phyloP scores from a whole-genome alignment of 2,329 filamentous ascomycete species.

The Sporothrix euskadiensis region DNA sequence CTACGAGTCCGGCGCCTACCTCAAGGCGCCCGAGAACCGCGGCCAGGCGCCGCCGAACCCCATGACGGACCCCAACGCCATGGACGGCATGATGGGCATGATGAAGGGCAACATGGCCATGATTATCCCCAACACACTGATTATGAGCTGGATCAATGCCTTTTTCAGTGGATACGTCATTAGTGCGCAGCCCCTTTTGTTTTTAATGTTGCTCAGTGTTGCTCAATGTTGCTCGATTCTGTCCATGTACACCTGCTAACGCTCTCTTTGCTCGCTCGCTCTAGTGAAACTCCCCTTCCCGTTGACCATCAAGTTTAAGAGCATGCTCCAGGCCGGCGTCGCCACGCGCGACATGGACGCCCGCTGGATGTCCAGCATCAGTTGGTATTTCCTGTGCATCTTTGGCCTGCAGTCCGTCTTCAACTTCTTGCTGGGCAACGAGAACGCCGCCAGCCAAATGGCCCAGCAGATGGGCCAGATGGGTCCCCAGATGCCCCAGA shows the following conservation, averaged over 20 bases:
- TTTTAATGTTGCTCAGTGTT: background rate
- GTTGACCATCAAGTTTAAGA: constrained; percentile 98
- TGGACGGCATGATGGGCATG: constrained; percentile 99
- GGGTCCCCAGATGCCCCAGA: constrained; percentile 47
- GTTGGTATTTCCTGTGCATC: constrained; percentile 97
- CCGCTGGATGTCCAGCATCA: constrained; percentile 96
- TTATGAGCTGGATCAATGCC: constrained; percentile 99
- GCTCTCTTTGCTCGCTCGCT: background rate
- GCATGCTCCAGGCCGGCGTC: constrained; percentile 96
- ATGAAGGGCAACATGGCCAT: constrained; percentile 99
- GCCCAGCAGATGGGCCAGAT: constrained; percentile 85
- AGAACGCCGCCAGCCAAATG: constrained; percentile 92
- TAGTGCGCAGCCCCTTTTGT: constrained; percentile 52
- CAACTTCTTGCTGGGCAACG: constrained; percentile 91
- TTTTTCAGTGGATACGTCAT: constrained; percentile 99
- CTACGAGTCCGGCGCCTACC: constrained; percentile 81
- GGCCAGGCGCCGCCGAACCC: constrained; percentile 90
- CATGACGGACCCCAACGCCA: constrained; percentile 90
- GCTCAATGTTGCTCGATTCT: too few species aligned
- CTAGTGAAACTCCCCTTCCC: constrained; percentile 94
- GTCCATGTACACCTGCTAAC: background rate
- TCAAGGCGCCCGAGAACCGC: constrained; percentile 84
- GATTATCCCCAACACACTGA: constrained; percentile 98
- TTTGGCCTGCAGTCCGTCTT: constrained; percentile 97
- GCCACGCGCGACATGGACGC: constrained; percentile 95